phyloP scores from a whole-genome alignment of 495 filamentous ascomycete genomes.

The Daldinia grandis region DNA sequence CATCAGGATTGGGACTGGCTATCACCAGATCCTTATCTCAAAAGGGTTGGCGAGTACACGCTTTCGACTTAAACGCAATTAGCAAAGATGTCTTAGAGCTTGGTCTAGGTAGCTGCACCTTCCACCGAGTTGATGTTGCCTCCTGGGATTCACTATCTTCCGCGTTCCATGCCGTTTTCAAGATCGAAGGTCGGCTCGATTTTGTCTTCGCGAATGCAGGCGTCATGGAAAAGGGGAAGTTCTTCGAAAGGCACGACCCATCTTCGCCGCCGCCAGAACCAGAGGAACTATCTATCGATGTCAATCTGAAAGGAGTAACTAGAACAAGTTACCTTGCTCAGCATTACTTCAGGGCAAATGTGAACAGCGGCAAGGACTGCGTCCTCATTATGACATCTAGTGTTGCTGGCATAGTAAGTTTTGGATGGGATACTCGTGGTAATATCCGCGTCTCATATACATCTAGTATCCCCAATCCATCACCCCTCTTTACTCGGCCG shows the following conservation, averaged over 20 bases:
- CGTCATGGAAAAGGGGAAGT: constrained; percentile 48
- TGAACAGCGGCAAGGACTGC: constrained; percentile 38
- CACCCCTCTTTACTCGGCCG: constrained; percentile 53
- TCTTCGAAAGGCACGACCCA: constrained; percentile 38
- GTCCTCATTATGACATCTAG: constrained; percentile 55
- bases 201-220: constrained; percentile 57
- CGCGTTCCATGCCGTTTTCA: constrained; percentile 48
- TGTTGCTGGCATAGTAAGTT: constrained; percentile 48
- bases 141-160: constrained; percentile 40
- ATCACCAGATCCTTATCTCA: constrained; percentile 25
- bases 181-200: constrained; percentile 47
- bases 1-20: constrained; percentile 36
- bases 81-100: not conserved
- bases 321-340: constrained; percentile 53
- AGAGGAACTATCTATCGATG: constrained; percentile 49
- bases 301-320: constrained; percentile 51
- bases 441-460: not conserved
- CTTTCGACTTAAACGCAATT: constrained; percentile 32
- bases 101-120: constrained; percentile 2
- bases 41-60: constrained; percentile 34
- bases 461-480: constrained; percentile 51
- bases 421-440: not conserved
- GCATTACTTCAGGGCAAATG: constrained; percentile 50
- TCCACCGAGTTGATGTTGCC: constrained; percentile 34
- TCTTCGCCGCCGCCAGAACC: constrained; percentile 45